Conservation (phyloP, 768 basidiomycete genomes). For the Agaricus sinodeliciosus region DNA sequence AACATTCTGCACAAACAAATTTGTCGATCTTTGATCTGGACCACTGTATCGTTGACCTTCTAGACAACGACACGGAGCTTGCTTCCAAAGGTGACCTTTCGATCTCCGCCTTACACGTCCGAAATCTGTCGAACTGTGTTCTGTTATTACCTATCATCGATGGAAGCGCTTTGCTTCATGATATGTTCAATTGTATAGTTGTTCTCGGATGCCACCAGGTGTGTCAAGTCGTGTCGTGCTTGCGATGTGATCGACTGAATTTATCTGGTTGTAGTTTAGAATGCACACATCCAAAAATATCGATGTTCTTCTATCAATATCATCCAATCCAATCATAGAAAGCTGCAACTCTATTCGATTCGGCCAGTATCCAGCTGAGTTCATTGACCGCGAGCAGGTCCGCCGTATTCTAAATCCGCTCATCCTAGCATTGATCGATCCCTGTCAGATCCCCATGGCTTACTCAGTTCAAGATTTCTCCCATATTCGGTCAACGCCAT, state of each 20-base stretch:
- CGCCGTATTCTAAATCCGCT: background rate
- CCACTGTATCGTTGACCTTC: conserved; percentile 66
- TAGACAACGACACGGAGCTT: conserved; percentile 17
- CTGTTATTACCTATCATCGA: conserved; percentile 58
- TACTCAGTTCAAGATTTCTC: conserved; percentile 63
- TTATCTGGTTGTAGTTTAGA: conserved; percentile 52
- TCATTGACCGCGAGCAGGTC: conserved; percentile 15
- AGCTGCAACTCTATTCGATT: conserved; percentile 61
- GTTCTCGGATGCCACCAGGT: conserved; percentile 82
- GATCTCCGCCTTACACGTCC: conserved; percentile 58
- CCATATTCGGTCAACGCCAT: conserved; percentile 68
- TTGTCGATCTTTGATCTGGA: conserved; percentile 63
- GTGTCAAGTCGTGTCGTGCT: conserved; percentile 6
- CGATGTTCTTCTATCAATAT: conserved; percentile 59
- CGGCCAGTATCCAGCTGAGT: conserved; percentile 44
- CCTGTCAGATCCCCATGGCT: background rate
- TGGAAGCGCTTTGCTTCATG: conserved; percentile 71
- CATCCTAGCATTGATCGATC: background rate
- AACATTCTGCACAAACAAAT: conserved; percentile 34
- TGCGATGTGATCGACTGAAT: too few species aligned
- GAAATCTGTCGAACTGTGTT: conserved; percentile 52
- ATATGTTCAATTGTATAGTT: conserved; percentile 55
- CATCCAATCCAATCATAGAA: conserved; percentile 79
- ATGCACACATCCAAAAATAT: conserved; percentile 71
- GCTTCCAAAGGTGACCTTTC: conserved; percentile 13